A percentile compares a stretch with the other conserved stretches of the same genome.
Evolutionary conservation across 2,329 filamentous ascomycete genomes (phyloP).

Genomic region (Aspergillus novofumigatus): DNA sequence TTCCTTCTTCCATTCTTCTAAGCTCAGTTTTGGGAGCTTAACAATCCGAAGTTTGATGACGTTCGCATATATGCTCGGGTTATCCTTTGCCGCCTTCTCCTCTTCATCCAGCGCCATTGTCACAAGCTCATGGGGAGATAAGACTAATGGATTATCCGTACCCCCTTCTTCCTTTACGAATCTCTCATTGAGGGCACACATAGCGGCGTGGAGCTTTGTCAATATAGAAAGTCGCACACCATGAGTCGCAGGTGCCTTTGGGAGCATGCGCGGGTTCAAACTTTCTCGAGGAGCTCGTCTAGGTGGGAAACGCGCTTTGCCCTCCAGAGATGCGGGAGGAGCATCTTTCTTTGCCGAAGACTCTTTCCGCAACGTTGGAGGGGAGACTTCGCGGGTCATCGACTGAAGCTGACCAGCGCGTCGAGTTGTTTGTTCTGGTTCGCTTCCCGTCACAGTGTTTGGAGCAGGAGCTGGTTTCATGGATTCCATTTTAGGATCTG

Average conservation of each 20-base stretch:
- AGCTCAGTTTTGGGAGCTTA: constrained; percentile 68
- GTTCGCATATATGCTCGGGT: constrained; percentile 71
- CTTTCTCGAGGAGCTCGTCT: constrained; percentile 37
- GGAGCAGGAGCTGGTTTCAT: background rate
- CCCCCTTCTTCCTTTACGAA: constrained; percentile 27
- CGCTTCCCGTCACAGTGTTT: constrained; percentile 7
- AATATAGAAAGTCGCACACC: constrained; percentile 40
- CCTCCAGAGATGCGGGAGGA: background rate
- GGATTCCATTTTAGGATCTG: background rate
- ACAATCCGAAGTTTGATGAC: constrained; percentile 78
- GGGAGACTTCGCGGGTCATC: constrained; percentile 23
- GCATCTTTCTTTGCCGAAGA: constrained; percentile 3
- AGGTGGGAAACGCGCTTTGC: constrained; percentile 14
- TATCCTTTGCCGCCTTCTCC: constrained; percentile 65
- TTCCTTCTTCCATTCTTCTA: constrained; percentile 67
- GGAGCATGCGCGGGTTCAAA: constrained; percentile 44
- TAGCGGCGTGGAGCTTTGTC: constrained; percentile 41
- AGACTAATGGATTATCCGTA: constrained; percentile 30
- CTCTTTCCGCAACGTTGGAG: constrained; percentile 21
- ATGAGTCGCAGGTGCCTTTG: constrained; percentile 42
- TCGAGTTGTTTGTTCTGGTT: constrained; percentile 10
- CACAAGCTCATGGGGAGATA: constrained; percentile 42
- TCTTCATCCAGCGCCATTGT: constrained; percentile 60
- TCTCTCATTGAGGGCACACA: constrained; percentile 39
- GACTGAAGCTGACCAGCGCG: constrained; percentile 18